Base-by-base conservation (phyloP, 176 grass and related monocot species). In the Panicum miliaceum region DNA sequence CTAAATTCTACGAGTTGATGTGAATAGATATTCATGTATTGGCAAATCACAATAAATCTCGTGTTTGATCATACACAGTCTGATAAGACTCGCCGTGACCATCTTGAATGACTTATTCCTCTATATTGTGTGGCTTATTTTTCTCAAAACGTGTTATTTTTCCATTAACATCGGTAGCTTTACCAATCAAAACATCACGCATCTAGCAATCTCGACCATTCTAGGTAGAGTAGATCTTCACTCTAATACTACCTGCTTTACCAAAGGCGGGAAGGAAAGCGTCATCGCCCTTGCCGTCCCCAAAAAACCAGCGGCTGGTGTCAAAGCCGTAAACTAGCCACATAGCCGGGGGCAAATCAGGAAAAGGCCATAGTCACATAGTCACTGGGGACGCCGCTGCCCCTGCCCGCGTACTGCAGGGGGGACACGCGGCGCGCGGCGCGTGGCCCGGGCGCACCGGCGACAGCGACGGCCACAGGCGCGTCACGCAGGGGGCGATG, bases 401-500 rank as follows among this genome's bases (percentile, higher is more conserved):
- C 45, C 45, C 2, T 47, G 12, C 12, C 45, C 3, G 12, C 10
- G 9, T 12, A 7, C 51, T 7, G 40, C 12, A 8, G 27, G 8
- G 0, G 11, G 57, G 20, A 85, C 51, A 71, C 53, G 53, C 19
- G 75, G 65, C 64, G 14, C 8, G 6, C 9, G 0, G 6, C 0
- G 6, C 7, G 10, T 32, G 25, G 35, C 26, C 16, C 7, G 1
- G 5, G 4, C 4, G 4, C 3, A 1, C 8, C 12, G 20, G 37
- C 1, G 64, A 78, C 32, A 85, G 19, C 8, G 7, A 85, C 0
- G 74, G 65, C 73, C 68, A 86, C 58, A 74, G 51, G 25, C 32
- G 29, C 76, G 8, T 42, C 51, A 65, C 64, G 86, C 66, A 69
- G 61, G 73, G 80, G 75, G 73, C 42, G 58, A 90, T 90, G 54